phyloP scores from a whole-genome alignment of 1,284 basidiomycete species.

The Mycosarcoma mackinlayi region DNA sequence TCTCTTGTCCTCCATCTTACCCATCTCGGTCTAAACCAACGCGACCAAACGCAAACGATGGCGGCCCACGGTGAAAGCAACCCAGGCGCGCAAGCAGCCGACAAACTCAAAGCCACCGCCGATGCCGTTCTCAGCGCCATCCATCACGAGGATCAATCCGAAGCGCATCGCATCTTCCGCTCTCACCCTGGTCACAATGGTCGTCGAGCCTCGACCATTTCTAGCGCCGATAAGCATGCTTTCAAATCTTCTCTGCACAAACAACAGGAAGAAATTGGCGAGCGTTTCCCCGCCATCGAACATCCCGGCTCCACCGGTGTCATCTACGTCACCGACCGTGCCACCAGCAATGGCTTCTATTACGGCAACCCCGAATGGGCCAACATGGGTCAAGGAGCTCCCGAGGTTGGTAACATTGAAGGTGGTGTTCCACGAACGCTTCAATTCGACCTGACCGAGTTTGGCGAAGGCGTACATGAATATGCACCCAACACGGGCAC shows the following conservation, averaged over 20 bases:
- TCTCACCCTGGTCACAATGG: slow-evolving; percentile 50
- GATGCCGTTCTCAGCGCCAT: slow-evolving; percentile 20
- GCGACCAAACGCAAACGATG: slow-evolving; percentile 19
- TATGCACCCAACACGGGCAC: slow-evolving; percentile 94
- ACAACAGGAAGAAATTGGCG: slow-evolving; percentile 10
- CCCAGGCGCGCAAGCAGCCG: slow-evolving; percentile 13
- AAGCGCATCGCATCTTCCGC: slow-evolving; percentile 62
- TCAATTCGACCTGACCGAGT: slow-evolving; percentile 74
- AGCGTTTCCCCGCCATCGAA: slow-evolving; percentile 54
- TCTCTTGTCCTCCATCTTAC: neutral
- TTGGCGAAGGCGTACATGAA: slow-evolving; percentile 75
- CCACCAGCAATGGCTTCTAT: slow-evolving; percentile 56
- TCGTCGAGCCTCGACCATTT: slow-evolving; percentile 24
- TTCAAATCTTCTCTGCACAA: slow-evolving; percentile 4
- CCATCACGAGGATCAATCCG: slow-evolving; percentile 53
- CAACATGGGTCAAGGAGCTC: slow-evolving; percentile 58
- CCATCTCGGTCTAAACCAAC: neutral
- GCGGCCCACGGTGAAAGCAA: slow-evolving; percentile 10
- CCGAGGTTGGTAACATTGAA: slow-evolving; percentile 77
- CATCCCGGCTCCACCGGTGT: slow-evolving; percentile 70
- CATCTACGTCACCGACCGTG: slow-evolving; percentile 71
- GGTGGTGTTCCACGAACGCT: slow-evolving; percentile 77
- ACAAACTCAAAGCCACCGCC: slow-evolving; percentile 33
- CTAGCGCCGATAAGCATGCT: slow-evolving; percentile 8
- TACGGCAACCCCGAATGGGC: slow-evolving; percentile 52